Evolutionary conservation across 129 eudicot species (phyloP).

Genomic region (Logfia minima): DNA sequence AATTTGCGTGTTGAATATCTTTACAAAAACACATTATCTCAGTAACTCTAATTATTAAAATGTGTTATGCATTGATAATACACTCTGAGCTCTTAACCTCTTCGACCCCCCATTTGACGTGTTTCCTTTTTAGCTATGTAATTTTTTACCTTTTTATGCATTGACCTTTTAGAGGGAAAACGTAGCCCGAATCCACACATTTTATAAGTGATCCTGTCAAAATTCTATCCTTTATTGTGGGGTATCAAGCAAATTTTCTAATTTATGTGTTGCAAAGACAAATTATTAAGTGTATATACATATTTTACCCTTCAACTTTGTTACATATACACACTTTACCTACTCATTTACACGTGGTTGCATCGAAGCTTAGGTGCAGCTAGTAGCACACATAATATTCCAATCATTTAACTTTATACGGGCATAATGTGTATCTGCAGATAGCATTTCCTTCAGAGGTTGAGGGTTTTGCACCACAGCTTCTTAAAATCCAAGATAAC

Average conservation of each 20-base stretch:
- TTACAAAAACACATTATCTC: neutral
- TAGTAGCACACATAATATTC: neutral
- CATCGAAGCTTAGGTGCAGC: too few relatives aligned
- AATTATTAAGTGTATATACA: neutral
- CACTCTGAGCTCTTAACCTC: neutral
- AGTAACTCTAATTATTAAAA: neutral
- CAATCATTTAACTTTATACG: neutral
- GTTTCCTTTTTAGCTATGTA: neutral
- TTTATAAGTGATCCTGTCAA: neutral
- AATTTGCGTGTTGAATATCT: neutral
- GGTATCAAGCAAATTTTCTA: neutral
- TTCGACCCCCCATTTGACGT: neutral
- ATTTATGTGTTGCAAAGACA: neutral
- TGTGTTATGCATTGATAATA: neutral
- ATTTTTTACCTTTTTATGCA: neutral
- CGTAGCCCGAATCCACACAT: neutral
- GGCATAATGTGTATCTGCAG: conserved; percentile 42
- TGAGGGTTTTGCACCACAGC: conserved; percentile 62
- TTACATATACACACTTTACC: neutral
- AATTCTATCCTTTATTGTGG: neutral
- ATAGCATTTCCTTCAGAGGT: conserved; percentile 65
- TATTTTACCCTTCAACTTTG: neutral
- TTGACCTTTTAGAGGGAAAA: neutral
- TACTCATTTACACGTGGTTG: neutral
- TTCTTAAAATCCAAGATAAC: conserved; percentile 96